Evolutionary conservation across 1,284 basidiomycete genomes (phyloP), one percentile per base, ranked within the genome.

Genomic region (Pascua sp.): DNA sequence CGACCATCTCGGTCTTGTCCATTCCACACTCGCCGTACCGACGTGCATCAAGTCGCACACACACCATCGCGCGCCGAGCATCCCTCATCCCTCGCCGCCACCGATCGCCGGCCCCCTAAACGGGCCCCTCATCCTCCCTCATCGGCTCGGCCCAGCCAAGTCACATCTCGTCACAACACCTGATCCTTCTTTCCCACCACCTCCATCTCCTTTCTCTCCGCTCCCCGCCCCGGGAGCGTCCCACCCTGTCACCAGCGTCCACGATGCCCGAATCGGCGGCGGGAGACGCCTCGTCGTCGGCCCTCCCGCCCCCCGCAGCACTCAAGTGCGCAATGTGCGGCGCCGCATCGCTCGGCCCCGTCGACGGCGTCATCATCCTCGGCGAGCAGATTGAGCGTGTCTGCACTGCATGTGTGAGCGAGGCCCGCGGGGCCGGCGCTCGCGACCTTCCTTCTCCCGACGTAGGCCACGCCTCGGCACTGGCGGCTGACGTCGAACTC

Each of bases 261-360:
- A 47, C 12, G 10, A 44, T 16, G 43, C 48, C 47, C 38, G 47
- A 41, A 11, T 32, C 42, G 41, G 49, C 24, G 40, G 46, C 45
- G 45, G 49, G 41, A 18, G 53, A 47, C 39, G 37, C 46, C 24
- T 32, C 24, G 24, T 32, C 24, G 15, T 15, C 49, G 49, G 13
- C 36, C 38, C 57, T 55, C 44, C 64, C 49, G 46, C 65, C 53
- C 11, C 57, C 60, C 11, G 61, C 55, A 5, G 42, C 52, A 11
- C 63, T 70, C 61, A 76, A 76, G 62, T 76, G 73, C 55, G 57
- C 68, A 1, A 45, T 68, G 18, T 76, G 73, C 59, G 73, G 73
- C 12, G 55, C 61, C 2, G 68, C 47, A 37, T 64, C 46, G 5
- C 55, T 57, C 5, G 53, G 60, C 18, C 60, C 49, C 13, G 46